Evolutionary conservation across 1,284 basidiomycete genomes (phyloP), one percentile per base, ranked within the genome.

Genomic region (Caloboletus firmus): DNA sequence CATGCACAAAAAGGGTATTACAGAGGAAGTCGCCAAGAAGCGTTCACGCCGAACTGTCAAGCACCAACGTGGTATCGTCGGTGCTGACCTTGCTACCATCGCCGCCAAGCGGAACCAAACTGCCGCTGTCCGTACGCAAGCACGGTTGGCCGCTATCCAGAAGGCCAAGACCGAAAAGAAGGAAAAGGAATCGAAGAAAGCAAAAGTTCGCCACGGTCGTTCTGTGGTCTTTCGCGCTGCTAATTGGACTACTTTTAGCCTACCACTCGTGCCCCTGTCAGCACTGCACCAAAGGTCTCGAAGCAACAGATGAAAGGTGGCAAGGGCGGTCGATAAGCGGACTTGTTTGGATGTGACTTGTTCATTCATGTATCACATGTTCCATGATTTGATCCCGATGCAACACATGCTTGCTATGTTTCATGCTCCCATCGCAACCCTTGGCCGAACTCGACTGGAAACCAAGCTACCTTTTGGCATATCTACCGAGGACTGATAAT

Each of bases 1-100:
- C 69, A 95, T 98, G 89, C 97, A 99, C 87, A 98, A 97, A 88
- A 99, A 99, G 90, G 96, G 95, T 76, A 86, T 99, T 74, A 95
- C 95, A 51, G 96, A 99, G 81, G 96, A 99, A 78, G 89, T 95
- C 52, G 93, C 95, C 72, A 99, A 98, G 94, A 98, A 97, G 84
- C 91, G 95, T 67, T 93, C 92, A 56, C 91, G 95, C 77, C 89
- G 90, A 77, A 95, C 93, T 61, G 93, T 98, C 72, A 99, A 99
- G 84, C 89, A 95, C 82, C 89, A 97, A 81, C 93, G 97, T 74
- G 97, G 96, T 63, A 94, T 99, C 73, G 95, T 96, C 68, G 97
- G 97, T 79, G 93, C 94, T 62, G 94, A 97, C 76, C 83, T 98
- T 61, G 84, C 89, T 57, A 76, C 91, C 68, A 98, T 99, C 75